These are phyloP conservation scores for Leccinum aurantiacum DNA, from an alignment of 768 basidiomycete genomes.

Conservation along the genomic window DNA sequence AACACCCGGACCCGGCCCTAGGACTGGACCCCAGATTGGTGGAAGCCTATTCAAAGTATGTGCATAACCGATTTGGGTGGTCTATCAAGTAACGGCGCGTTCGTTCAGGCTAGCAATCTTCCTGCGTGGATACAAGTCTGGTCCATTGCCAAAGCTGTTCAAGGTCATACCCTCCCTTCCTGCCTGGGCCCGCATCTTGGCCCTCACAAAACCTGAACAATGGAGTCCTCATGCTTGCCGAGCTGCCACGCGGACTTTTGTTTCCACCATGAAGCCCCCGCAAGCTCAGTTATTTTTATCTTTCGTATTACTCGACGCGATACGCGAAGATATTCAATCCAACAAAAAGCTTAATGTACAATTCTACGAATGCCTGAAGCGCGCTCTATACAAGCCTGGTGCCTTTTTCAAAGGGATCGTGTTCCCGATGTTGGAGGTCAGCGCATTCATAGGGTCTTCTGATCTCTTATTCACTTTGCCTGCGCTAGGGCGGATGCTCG, in stretches of 20 bases:
- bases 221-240: slow-evolving; percentile 97
- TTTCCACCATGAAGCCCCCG: slow-evolving; percentile 94
- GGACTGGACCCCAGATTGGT: slow-evolving; percentile 92
- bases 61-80: slow-evolving; percentile 9
- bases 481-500: slow-evolving; percentile 70
- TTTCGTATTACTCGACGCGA: slow-evolving; percentile 86
- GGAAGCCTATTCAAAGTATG: slow-evolving; percentile 90
- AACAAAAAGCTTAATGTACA: slow-evolving; percentile 92
- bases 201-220: slow-evolving; percentile 85
- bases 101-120: slow-evolving; percentile 74
- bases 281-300: slow-evolving; percentile 92
- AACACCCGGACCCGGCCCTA: slow-evolving; percentile 74
- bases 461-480: slow-evolving; percentile 30
- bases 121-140: slow-evolving; percentile 87
- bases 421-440: slow-evolving; percentile 90
- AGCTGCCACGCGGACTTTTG: slow-evolving; percentile 92
- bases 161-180: slow-evolving; percentile 96
- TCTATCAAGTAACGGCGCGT: slow-evolving; percentile 7
- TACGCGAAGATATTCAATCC: slow-evolving; percentile 82
- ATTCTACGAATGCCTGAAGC: slow-evolving; percentile 90
- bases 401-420: slow-evolving; percentile 99
- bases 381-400: slow-evolving; percentile 91
- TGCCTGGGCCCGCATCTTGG: slow-evolving; percentile 93
- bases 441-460: slow-evolving; percentile 24
- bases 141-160: slow-evolving; percentile 94